Base-by-base conservation (phyloP, 257 asterid genomes). In the Penstemon newberryi region DNA sequence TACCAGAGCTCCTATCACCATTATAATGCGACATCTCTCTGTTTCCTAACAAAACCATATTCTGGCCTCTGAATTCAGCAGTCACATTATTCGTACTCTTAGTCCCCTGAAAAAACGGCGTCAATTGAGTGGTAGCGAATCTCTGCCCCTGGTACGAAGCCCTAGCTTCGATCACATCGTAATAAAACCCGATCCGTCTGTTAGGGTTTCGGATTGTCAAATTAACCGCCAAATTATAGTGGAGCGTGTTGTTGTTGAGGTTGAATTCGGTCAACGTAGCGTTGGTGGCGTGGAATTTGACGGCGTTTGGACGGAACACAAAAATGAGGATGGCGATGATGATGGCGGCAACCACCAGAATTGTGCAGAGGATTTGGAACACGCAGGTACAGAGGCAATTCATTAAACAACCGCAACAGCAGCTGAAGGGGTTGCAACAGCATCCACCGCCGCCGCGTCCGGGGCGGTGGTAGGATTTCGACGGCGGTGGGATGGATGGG, bases 401-500 rank as follows among this genome's bases (percentile, higher is more conserved):
- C 68, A 74, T 68, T 7, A 87, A 62, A 44, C 88, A 85, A 38
- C 83, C 73, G 19, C 83, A 80, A 47, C 82, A 81, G 69, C 88
- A 83, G 57, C 77, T 63, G 76, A 78, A 81, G 1, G 87, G 91
- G 56, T 85, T 83, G 81, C 86, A 80, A 39, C 83, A 81, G 69
- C 87, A 80, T 19, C 79, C 66, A 6, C 82, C 57, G 38, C 89
- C 78, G 50, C 84, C 85, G 64, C 93, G 72, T 53, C 87, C 78
- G n/a, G 81, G 95, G 75, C 95, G 88, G 87, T 83, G 80, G 74
- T 81, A 87, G 38, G 81, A 4, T 47, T 87, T 87, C 3, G 82
- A 0, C 57, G 83, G 83, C 73, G 87, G 85, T 11, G 96, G 97
- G 38, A 90, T 74, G 25, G 92, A 80, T 3, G 99, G 99, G 65